Evolutionary conservation across 257 asterid species (phyloP).

Genomic region (Verbena officinalis): DNA sequence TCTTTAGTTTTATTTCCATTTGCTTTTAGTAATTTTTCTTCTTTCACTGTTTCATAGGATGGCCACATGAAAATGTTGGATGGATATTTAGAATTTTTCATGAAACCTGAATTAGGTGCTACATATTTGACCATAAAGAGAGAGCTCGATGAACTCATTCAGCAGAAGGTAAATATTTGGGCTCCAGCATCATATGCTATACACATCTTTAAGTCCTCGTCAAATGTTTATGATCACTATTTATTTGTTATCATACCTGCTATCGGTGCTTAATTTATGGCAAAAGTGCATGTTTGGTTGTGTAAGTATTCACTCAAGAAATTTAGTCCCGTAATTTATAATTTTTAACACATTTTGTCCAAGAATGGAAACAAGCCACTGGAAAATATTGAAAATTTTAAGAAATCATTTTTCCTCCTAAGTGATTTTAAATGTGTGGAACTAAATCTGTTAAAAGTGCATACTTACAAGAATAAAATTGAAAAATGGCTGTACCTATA

Average conservation of each 20-base stretch:
- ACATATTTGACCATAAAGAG: slow-evolving; percentile 64
- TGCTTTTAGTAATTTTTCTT: slow-evolving; percentile 21
- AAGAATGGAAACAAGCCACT: too few species aligned
- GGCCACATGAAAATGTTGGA: slow-evolving; percentile 92
- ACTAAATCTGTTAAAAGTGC: too few species aligned
- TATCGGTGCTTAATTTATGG: slow-evolving; percentile 2
- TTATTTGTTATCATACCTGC: neutral
- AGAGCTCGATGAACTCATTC: slow-evolving; percentile 81
- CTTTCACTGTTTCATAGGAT: slow-evolving; percentile 50
- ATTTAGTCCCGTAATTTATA: too few species aligned
- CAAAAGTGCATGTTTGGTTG: too few species aligned
- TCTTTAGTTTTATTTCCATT: slow-evolving; percentile 21
- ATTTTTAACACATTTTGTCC: too few species aligned
- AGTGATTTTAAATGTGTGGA: too few species aligned
- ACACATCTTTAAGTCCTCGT: neutral
- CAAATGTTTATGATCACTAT: slow-evolving; percentile 16
- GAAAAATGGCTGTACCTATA: too few species aligned
- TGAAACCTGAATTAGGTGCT: slow-evolving; percentile 70
- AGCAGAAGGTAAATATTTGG: slow-evolving; percentile 57
- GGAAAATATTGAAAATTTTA: too few species aligned
- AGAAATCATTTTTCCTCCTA: too few species aligned
- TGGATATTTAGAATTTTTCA: slow-evolving; percentile 90
- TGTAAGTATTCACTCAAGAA: too few species aligned
- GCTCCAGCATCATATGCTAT: neutral
- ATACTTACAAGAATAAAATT: too few species aligned